These are phyloP conservation scores for Coprinellus aureogranulatus DNA, from an alignment of 768 basidiomycete species.

Conservation along the genomic window DNA sequence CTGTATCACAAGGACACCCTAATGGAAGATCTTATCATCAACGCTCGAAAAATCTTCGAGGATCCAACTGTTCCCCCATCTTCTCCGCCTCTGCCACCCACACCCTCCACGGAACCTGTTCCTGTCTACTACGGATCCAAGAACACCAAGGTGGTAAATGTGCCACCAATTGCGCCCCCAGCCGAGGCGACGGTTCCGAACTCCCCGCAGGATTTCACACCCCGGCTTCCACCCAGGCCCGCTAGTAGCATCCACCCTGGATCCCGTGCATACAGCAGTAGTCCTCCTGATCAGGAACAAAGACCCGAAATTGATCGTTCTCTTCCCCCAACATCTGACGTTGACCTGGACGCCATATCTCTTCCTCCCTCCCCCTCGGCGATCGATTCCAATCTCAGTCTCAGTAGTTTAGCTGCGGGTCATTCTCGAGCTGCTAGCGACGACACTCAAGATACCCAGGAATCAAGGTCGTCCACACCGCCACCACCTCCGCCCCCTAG, in stretches of 20 bases:
- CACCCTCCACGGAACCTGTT: constrained; percentile 63
- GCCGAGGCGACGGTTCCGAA: constrained; percentile 9
- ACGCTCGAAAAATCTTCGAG: constrained; percentile 67
- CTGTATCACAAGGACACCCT: constrained; percentile 44
- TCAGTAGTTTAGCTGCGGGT: too few species aligned
- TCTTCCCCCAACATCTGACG: not conserved
- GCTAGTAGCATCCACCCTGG: constrained; percentile 78
- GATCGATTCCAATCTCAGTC: not conserved
- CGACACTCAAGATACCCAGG: too few species aligned
- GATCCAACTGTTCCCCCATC: constrained; percentile 41
- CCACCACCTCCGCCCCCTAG: too few species aligned
- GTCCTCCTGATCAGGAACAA: constrained; percentile 46
- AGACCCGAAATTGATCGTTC: constrained; percentile 8
- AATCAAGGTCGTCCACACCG: too few species aligned
- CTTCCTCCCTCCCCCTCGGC: constrained; percentile 26
- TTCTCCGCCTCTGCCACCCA: constrained; percentile 73
- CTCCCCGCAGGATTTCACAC: constrained; percentile 66
- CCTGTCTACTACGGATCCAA: constrained; percentile 66
- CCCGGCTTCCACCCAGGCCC: constrained; percentile 66
- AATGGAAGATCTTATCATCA: constrained; percentile 83
- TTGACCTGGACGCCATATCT: not conserved
- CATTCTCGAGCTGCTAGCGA: too few species aligned
- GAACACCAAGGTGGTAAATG: constrained; percentile 60
- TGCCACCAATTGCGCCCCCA: constrained; percentile 30
- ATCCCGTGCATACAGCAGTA: constrained; percentile 43